phyloP scores from a whole-genome alignment of 352 stramenopile genomes.

The Globisporangium spiculum region DNA sequence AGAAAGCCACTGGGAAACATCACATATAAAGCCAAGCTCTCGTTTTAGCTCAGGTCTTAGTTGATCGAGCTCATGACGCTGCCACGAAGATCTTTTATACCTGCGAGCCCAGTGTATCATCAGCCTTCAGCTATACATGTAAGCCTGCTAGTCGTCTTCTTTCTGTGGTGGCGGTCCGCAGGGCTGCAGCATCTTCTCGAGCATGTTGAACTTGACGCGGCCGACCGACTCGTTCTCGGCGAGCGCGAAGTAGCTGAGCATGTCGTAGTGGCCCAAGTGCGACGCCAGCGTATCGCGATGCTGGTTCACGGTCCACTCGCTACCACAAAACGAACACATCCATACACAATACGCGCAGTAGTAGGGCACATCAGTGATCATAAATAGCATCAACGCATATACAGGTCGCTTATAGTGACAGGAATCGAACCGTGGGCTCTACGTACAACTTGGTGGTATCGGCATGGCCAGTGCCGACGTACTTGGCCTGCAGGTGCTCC shows the following conservation, averaged over 20 bases:
- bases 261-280: slow-evolving; percentile 97
- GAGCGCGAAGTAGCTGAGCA: slow-evolving; percentile 97
- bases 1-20: not conserved
- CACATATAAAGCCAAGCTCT: not conserved
- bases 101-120: not conserved
- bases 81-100: not conserved
- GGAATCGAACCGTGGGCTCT: slow-evolving; percentile 5
- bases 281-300: slow-evolving; percentile 97
- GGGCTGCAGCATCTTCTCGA: slow-evolving; percentile 84
- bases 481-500: slow-evolving; percentile 94
- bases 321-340: slow-evolving; percentile 21
- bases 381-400: not conserved
- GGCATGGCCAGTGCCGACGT: slow-evolving; percentile 94
- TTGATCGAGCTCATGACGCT: not conserved
- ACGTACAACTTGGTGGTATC: slow-evolving; percentile 96
- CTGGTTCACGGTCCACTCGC: slow-evolving; percentile 98
- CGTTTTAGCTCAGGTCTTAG: not conserved
- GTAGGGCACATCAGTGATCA: not conserved
- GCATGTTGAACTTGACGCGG: slow-evolving; percentile 73
- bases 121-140: not conserved
- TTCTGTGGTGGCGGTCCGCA: slow-evolving; percentile 70
- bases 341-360: not conserved
- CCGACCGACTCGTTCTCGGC: slow-evolving; percentile 97
- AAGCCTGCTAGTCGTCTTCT: slow-evolving; percentile 56
- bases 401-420: not conserved